Percentiles rank a stretch among this genome's conserved stretches.
phyloP scores from a whole-genome alignment of 2,329 filamentous ascomycete genomes.

The Diaporthe sp. region DNA sequence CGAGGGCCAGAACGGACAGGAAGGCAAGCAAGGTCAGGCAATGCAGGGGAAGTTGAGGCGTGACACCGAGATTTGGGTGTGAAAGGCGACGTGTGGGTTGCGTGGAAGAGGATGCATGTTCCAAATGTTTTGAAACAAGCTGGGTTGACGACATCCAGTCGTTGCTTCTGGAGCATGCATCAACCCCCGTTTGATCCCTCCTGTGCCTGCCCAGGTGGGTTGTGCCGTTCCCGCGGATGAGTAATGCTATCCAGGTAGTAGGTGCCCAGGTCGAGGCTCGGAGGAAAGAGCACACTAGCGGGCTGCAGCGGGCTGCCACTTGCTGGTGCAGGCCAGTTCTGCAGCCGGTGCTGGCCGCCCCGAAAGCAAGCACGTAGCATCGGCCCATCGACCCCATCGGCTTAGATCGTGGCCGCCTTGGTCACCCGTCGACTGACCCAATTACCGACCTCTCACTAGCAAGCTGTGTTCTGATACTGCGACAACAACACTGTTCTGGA shows the following conservation, averaged over 20 bases:
- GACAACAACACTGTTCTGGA: not conserved
- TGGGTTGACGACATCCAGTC: conserved; percentile 24
- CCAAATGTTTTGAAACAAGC: conserved; percentile 26
- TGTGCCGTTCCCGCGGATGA: conserved; percentile 8
- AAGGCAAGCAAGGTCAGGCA: not conserved
- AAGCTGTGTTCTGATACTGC: not conserved
- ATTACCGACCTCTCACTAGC: not conserved
- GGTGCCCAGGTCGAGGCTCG: not conserved
- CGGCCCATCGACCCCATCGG: conserved; percentile 1
- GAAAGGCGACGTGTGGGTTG: conserved; percentile 18
- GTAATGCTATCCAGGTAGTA: not conserved
- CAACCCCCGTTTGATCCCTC: not conserved
- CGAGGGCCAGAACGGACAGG: not conserved
- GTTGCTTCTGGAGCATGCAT: conserved; percentile 3
- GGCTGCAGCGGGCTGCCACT: conserved; percentile 20
- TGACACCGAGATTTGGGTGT: conserved; percentile 5
- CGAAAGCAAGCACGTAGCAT: conserved; percentile 7
- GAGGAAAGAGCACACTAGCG: not conserved
- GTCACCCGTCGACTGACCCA: conserved; percentile 1
- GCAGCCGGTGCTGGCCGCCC: conserved; percentile 20
- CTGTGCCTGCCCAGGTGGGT: not conserved
- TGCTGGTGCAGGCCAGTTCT: not conserved
- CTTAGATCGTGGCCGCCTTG: not conserved
- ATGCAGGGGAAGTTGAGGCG: not conserved
- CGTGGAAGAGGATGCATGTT: conserved; percentile 24